Base-by-base conservation (phyloP, 176 grass and related monocot genomes). In the Metroxylon sagu region DNA sequence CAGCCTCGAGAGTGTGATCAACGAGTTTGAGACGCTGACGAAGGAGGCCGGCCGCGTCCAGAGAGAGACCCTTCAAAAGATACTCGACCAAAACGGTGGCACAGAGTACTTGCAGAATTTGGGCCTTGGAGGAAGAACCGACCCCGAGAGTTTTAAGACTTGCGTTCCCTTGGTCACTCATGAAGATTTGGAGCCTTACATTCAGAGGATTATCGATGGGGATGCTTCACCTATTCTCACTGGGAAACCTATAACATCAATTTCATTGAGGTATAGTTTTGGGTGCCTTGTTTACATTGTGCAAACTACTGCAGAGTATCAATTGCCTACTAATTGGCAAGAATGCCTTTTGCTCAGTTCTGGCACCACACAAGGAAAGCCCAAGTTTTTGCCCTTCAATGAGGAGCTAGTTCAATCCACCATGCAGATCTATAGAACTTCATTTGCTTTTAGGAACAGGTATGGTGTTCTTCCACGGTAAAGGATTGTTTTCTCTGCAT, bases 371-470 rank as follows among this genome's bases (percentile, higher is more conserved):
- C 79, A 93, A 26, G 93, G 93, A 59, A 98, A 83, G 60, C 93
- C 84, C 25, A 98, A 98, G 71, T 91, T 85, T 67, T 31, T 98
- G 43, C 84, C 93, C 18, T 98, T 98, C 60, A 98, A 80, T 54
- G 93, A 92, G 19, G 88, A 98, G 76, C 76, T 98, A 19, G 74
- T 98, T 69, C 81, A 98, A 48, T 81, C 82, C 17, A 98, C 93
- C 56, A 81, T 98, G 57, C 84, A 98, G 76, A 83, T 81, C 62
- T 85, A 76, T 57, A 54, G 71, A 15, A 98, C 87, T 23, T 92
- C 93, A 18, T 98, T 85, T 1, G 93, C 93, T 49, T 98, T 99
- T 72, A 88, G 88, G 50, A 99, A 83, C 71, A 81, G 88, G 94
- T 93, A 71, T 75, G 73, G 5, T 70, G 5, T 35, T 69, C 31